These are phyloP conservation scores for Cenchrus purpureus DNA, from an alignment of 176 grass and related monocot genomes.

Conservation along the genomic window DNA sequence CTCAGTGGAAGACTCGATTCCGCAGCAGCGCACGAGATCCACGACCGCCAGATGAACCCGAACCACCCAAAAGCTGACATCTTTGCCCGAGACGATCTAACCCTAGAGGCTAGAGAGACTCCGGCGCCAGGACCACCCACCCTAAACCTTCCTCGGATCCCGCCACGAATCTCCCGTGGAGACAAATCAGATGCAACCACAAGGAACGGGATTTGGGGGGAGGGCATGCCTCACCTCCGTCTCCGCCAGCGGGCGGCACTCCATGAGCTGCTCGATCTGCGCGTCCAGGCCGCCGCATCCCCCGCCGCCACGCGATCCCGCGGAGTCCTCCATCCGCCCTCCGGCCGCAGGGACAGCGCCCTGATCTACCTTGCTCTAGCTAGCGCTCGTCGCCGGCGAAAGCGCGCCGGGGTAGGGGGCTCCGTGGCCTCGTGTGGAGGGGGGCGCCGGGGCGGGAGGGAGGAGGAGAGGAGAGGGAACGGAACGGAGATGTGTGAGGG, in stretches of 20 bases:
- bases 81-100: conserved; percentile 20
- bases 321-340: conserved; percentile 35
- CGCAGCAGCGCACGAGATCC: conserved; percentile 6
- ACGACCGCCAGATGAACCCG: not conserved
- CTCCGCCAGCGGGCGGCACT: conserved; percentile 81
- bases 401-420: not conserved
- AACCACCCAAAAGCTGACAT: not conserved
- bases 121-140: not conserved
- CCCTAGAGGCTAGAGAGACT: conserved; percentile 38
- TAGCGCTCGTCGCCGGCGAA: conserved; percentile 25
- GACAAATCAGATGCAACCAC: not conserved
- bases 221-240: conserved; percentile 48
- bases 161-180: not conserved
- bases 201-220: not conserved
- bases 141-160: conserved; percentile 1
- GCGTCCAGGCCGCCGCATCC: conserved; percentile 65
- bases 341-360: not conserved
- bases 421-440: not conserved
- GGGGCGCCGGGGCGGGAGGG: not conserved
- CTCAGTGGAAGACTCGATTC: not conserved
- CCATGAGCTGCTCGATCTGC: conserved; percentile 92
- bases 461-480: not conserved
- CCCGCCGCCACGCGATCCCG: conserved; percentile 2
- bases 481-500: not conserved
- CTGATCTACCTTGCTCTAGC: conserved; percentile 49